These are phyloP conservation scores for Marasmius oreades DNA, from an alignment of 1,284 basidiomycete species.

Conservation along the genomic window DNA sequence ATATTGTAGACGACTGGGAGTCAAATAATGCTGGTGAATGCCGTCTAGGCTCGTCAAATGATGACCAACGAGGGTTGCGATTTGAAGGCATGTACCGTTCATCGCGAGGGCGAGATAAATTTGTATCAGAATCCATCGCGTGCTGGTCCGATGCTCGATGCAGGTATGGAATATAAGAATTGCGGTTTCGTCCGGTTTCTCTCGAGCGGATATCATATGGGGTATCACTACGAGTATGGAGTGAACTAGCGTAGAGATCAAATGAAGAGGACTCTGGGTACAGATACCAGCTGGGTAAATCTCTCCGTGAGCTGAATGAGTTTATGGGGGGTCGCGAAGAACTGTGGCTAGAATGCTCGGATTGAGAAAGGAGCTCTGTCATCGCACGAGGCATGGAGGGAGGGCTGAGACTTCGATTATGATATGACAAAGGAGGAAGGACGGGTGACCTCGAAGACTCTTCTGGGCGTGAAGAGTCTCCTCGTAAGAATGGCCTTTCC, in stretches of 20 bases:
- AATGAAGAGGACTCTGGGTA: no score
- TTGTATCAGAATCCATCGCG: background rate
- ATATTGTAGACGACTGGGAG: constrained; percentile 12
- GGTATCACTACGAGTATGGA: no score
- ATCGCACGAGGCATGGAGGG: constrained; percentile 2
- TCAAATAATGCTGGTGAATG: constrained; percentile 11
- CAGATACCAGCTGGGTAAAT: no score
- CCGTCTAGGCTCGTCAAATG: background rate
- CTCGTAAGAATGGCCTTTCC: background rate
- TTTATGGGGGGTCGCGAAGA: background rate
- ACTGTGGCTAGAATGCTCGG: constrained; percentile 2
- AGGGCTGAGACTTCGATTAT: constrained; percentile 8
- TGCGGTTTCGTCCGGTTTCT: no score
- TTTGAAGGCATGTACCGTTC: background rate
- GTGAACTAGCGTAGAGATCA: no score
- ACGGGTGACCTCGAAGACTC: background rate
- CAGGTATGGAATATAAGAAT: no score
- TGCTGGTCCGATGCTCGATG: background rate
- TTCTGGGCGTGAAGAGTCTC: background rate
- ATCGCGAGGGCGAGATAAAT: background rate
- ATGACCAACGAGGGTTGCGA: constrained; percentile 8
- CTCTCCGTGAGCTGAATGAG: no score
- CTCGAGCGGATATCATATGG: no score
- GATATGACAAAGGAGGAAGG: constrained; percentile 6
- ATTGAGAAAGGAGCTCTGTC: constrained; percentile 8